Conservation (phyloP, 2,329 filamentous ascomycete species). For the Stagonosporopsis tanaceti region DNA sequence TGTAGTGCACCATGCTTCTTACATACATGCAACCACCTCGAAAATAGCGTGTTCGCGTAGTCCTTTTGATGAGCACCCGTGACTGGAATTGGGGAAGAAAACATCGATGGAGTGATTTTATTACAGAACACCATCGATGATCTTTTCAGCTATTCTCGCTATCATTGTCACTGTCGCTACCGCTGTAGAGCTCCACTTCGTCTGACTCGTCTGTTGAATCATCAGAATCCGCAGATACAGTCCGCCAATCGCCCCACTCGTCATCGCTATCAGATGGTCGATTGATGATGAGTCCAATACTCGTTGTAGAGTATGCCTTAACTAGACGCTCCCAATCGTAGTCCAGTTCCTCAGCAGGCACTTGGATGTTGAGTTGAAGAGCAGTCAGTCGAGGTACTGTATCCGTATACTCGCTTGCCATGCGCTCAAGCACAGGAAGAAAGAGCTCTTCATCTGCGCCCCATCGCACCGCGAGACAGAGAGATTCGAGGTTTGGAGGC, state of each 20-base stretch:
- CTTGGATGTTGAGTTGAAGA: slow-evolving; percentile 17
- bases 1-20: too few relatives aligned
- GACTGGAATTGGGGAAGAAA: too few relatives aligned
- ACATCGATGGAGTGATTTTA: too few relatives aligned
- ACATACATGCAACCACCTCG: too few relatives aligned
- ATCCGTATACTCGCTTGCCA: slow-evolving; percentile 16
- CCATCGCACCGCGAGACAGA: slow-evolving; percentile 16
- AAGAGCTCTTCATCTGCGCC: slow-evolving; percentile 11
- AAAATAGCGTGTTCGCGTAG: too few relatives aligned
- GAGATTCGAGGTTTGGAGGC: slow-evolving; percentile 22
- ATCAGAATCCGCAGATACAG: slow-evolving; percentile 18
- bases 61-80: too few relatives aligned
- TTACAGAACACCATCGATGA: background rate
- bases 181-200: slow-evolving; percentile 27
- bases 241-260: slow-evolving; percentile 17
- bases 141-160: background rate
- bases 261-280: slow-evolving; percentile 11
- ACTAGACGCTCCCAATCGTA: slow-evolving; percentile 27
- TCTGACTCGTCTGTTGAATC: slow-evolving; percentile 27
- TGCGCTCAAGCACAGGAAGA: slow-evolving; percentile 24
- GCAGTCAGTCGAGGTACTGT: slow-evolving; percentile 18
- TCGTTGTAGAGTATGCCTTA: slow-evolving; percentile 8
- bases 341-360: slow-evolving; percentile 2
- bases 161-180: background rate
- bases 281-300: slow-evolving; percentile 21